Evolutionary conservation across 1,139 yeast species (phyloP).

Genomic region (Suhomyces anneliseae): DNA sequence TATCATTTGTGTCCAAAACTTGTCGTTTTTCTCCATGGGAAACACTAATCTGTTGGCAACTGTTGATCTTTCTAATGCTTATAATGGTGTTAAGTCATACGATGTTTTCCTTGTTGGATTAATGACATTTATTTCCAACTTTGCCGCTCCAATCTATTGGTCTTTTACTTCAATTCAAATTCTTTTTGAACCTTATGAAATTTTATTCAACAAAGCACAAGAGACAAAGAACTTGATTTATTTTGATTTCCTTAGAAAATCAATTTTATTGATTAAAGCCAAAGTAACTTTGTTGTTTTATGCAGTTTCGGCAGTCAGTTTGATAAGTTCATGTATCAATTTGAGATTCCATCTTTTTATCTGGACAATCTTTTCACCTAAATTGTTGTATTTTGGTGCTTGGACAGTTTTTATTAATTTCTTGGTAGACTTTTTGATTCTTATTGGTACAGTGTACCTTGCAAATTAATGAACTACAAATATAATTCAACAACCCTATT

Average conservation of each 20-base stretch:
- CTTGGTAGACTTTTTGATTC: conserved; percentile 37
- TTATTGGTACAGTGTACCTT: conserved; percentile 14
- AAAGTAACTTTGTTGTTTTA: conserved; percentile 51
- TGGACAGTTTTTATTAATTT: conserved; percentile 66
- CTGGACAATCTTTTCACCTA: conserved; percentile 98
- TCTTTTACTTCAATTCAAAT: conserved; percentile 53
- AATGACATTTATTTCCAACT: conserved; percentile 77
- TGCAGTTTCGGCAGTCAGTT: conserved; percentile 54
- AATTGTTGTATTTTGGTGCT: conserved; percentile 72
- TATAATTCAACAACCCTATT: not conserved
- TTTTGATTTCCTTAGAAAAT: conserved; percentile 29
- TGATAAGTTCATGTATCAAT: conserved; percentile 68
- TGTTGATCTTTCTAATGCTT: conserved; percentile 85
- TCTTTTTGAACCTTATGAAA: conserved; percentile 31
- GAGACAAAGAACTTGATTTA: conserved; percentile 15
- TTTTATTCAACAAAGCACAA: conserved; percentile 14
- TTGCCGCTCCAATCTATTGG: conserved; percentile 87
- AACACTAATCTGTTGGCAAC: conserved; percentile 92
- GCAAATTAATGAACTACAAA: conserved; percentile 1
- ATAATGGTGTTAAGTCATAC: conserved; percentile 78
- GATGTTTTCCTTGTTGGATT: conserved; percentile 73
- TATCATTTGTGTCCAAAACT: conserved; percentile 55
- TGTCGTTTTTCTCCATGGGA: conserved; percentile 84
- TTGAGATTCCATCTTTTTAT: conserved; percentile 85
- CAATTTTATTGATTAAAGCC: conserved; percentile 36